Percentiles rank a stretch among this genome's conserved stretches.
These are phyloP conservation scores for Amorphotheca resinae DNA, from an alignment of 495 filamentous ascomycete species.

Conservation along the genomic window DNA sequence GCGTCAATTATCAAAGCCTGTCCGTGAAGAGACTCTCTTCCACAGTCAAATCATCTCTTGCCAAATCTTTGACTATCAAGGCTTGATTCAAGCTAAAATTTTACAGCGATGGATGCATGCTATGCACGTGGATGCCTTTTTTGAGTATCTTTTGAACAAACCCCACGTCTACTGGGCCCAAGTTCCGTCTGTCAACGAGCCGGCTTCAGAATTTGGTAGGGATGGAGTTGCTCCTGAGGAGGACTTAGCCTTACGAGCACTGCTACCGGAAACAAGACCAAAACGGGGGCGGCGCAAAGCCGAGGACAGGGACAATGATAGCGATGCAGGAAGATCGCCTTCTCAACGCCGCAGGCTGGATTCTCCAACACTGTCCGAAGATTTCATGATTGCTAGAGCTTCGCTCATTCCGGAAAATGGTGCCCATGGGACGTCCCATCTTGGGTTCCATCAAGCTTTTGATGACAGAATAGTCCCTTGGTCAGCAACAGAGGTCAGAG, in stretches of 20 bases:
- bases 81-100: slow-evolving; percentile 1
- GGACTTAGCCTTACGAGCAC: slow-evolving; percentile 78
- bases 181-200: slow-evolving; percentile 50
- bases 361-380: slow-evolving; percentile 49
- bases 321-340: slow-evolving; percentile 32
- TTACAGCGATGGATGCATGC: slow-evolving; percentile 91
- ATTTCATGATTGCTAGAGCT: slow-evolving; percentile 29
- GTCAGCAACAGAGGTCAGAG: slow-evolving; percentile 22
- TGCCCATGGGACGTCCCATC: slow-evolving; percentile 36
- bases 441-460: slow-evolving; percentile 19
- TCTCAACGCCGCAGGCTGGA: slow-evolving; percentile 51
- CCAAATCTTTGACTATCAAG: slow-evolving; percentile 7
- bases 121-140: slow-evolving; percentile 95
- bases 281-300: slow-evolving; percentile 77
- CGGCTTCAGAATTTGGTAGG: slow-evolving; percentile 53
- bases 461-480: slow-evolving; percentile 18
- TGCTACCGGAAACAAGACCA: slow-evolving; percentile 82
- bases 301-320: slow-evolving; percentile 56
- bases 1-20: no score
- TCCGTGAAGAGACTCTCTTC: no score
- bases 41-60: slow-evolving; percentile 13
- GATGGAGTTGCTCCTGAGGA: slow-evolving; percentile 87
- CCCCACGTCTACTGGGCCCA: slow-evolving; percentile 75
- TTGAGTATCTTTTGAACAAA: slow-evolving; percentile 77
- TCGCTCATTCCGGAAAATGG: slow-evolving; percentile 7